A percentile compares a stretch with the other conserved stretches of the same genome.
Conservation (phyloP, 768 basidiomycete species). For the Sporobolomyces pararoseus region DNA sequence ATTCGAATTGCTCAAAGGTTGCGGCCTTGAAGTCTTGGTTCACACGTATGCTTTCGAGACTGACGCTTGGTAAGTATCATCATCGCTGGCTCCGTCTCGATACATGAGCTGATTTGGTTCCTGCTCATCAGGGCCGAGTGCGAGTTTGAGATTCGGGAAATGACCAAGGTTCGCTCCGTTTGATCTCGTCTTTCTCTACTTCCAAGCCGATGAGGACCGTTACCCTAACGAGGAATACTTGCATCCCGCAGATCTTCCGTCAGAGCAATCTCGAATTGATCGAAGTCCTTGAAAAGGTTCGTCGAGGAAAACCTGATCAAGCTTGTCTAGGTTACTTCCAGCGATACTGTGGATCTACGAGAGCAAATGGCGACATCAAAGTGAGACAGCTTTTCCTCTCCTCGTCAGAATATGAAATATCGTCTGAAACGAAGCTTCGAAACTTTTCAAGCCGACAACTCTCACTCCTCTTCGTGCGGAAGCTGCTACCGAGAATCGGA, state of each 20-base stretch:
- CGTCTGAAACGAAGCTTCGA: too few species aligned
- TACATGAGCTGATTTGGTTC: background rate
- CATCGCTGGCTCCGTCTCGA: background rate
- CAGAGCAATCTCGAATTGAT: conserved; percentile 47
- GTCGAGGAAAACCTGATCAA: conserved; percentile 43
- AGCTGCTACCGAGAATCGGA: too few species aligned
- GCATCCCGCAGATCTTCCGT: conserved; percentile 45
- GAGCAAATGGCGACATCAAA: conserved; percentile 39
- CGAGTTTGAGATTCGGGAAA: conserved; percentile 42
- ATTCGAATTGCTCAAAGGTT: background rate
- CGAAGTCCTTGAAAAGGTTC: conserved; percentile 47
- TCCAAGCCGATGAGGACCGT: background rate
- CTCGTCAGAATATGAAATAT: too few species aligned
- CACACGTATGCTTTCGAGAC: conserved; percentile 49
- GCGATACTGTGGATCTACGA: conserved; percentile 35
- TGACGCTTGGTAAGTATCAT: conserved; percentile 42
- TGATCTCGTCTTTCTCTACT: background rate
- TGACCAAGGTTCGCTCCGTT: conserved; percentile 39
- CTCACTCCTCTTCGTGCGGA: background rate
- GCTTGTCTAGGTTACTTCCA: conserved; percentile 35
- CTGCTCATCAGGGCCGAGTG: conserved; percentile 20
- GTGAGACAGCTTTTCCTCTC: background rate
- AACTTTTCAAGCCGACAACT: background rate
- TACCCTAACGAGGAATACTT: too few species aligned
- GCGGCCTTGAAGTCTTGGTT: conserved; percentile 5